A percentile compares a stretch with the other conserved stretches of the same genome.
These are phyloP conservation scores for Aspergillus diversus DNA, from an alignment of 495 filamentous ascomycete genomes.

Conservation along the genomic window DNA sequence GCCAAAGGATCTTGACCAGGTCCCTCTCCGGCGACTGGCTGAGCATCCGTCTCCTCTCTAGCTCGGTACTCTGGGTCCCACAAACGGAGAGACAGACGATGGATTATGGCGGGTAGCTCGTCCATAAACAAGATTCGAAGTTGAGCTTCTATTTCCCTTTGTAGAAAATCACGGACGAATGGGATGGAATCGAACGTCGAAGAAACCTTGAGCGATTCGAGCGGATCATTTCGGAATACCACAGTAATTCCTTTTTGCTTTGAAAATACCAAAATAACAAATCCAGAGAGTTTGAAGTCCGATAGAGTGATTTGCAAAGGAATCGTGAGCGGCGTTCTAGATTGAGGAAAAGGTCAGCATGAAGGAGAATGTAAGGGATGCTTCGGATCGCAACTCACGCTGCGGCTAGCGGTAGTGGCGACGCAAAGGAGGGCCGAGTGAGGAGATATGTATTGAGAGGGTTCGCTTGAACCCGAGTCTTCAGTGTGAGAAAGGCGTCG, in stretches of 20 bases:
- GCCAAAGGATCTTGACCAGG: conserved; percentile 75
- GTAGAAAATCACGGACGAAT: conserved; percentile 95
- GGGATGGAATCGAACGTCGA: conserved; percentile 99
- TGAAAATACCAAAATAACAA: conserved; percentile 96
- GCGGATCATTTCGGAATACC: conserved; percentile 96
- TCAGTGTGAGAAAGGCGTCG: conserved; percentile 91
- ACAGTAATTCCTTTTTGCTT: conserved; percentile 95
- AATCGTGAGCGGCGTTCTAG: conserved; percentile 81
- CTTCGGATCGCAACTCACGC: conserved; percentile 51
- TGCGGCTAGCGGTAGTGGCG: conserved; percentile 90
- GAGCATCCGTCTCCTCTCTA: conserved; percentile 54
- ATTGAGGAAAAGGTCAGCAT: conserved; percentile 8
- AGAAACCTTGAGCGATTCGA: conserved; percentile 97
- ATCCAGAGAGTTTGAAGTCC: conserved; percentile 94
- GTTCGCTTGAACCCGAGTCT: conserved; percentile 95
- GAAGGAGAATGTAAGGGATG: neutral
- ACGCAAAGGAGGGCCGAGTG: conserved; percentile 88
- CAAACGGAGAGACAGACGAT: conserved; percentile 83
- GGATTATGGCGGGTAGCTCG: conserved; percentile 93
- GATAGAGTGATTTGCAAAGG: conserved; percentile 95
- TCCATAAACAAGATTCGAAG: conserved; percentile 94
- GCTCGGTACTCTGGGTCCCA: conserved; percentile 87
- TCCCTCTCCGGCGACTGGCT: conserved; percentile 38
- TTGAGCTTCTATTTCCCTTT: conserved; percentile 95
- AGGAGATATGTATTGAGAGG: conserved; percentile 94